These are phyloP conservation scores for Serendipita sp. DNA, from an alignment of 768 basidiomycete genomes.

Conservation along the genomic window DNA sequence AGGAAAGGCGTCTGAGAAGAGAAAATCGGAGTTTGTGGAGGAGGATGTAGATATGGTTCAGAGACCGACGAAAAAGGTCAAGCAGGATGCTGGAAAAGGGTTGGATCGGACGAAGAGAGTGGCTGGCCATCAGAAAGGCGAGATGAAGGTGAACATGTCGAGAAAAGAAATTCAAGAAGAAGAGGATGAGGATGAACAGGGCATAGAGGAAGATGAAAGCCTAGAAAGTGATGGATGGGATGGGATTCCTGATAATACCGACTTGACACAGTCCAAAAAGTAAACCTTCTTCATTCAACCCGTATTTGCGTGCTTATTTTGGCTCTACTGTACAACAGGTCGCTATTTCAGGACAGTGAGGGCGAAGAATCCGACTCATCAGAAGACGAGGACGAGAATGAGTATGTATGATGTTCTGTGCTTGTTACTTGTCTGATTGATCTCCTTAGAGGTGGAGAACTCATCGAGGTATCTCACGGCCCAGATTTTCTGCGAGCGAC, in stretches of 20 bases:
- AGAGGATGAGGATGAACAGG: slow-evolving; percentile 17
- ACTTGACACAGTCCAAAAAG: slow-evolving; percentile 29
- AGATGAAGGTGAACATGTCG: slow-evolving; percentile 10
- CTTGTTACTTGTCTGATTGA: neutral
- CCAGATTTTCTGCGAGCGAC: no score
- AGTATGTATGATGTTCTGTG: slow-evolving; percentile 10
- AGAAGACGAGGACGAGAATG: slow-evolving; percentile 29
- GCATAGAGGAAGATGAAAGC: slow-evolving; percentile 19
- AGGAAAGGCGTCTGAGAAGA: slow-evolving; percentile 11
- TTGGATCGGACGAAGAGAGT: slow-evolving; percentile 11
- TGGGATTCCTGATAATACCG: slow-evolving; percentile 35
- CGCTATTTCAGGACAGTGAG: slow-evolving; percentile 34
- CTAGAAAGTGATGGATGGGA: slow-evolving; percentile 38
- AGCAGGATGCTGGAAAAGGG: slow-evolving; percentile 15
- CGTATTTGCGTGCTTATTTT: neutral
- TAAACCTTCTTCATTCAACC: slow-evolving; percentile 14
- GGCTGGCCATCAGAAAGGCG: slow-evolving; percentile 12
- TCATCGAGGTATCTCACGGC: slow-evolving; percentile 26
- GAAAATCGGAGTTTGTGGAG: slow-evolving; percentile 13
- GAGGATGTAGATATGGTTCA: slow-evolving; percentile 14
- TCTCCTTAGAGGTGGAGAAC: slow-evolving; percentile 31
- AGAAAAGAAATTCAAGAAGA: slow-evolving; percentile 11
- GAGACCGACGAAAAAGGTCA: slow-evolving; percentile 25
- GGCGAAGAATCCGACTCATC: slow-evolving; percentile 27
- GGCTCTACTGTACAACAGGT: slow-evolving; percentile 19